These are phyloP conservation scores for Emydomyces testavorans DNA, from an alignment of 2,329 filamentous ascomycete species.

Conservation along the genomic window DNA sequence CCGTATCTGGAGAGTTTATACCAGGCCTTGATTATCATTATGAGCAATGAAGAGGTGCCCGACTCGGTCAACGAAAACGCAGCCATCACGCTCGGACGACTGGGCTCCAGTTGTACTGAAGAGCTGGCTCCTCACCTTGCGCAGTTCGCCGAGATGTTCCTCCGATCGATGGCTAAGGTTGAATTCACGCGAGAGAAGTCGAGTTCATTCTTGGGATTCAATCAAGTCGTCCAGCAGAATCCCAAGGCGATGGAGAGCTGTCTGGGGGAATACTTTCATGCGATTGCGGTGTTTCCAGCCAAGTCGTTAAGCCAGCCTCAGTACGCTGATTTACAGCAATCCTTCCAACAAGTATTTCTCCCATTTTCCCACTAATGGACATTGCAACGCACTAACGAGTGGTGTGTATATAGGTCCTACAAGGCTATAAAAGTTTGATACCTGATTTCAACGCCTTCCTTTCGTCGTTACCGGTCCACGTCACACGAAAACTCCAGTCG, in stretches of 20 bases:
- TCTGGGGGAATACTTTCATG: constrained; percentile 66
- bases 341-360: constrained; percentile 60
- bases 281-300: constrained; percentile 60
- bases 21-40: constrained; percentile 65
- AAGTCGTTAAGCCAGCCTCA: constrained; percentile 54
- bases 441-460: constrained; percentile 39
- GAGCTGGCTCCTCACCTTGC: constrained; percentile 66
- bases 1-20: constrained; percentile 69
- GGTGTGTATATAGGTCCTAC: constrained; percentile 28
- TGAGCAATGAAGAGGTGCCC: constrained; percentile 74
- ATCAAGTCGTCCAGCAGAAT: constrained; percentile 70
- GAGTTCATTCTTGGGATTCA: constrained; percentile 84
- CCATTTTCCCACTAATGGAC: neutral
- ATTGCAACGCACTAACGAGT: constrained; percentile 5
- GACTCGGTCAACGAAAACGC: constrained; percentile 86
- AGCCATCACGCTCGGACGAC: constrained; percentile 76
- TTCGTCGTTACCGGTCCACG: constrained; percentile 30
- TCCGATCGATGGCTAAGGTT: constrained; percentile 70
- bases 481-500: constrained; percentile 33
- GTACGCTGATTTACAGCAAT: constrained; percentile 49
- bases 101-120: constrained; percentile 69
- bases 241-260: constrained; percentile 85
- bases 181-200: constrained; percentile 88
- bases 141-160: constrained; percentile 70
- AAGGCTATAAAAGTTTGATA: constrained; percentile 40